Conservation (phyloP, 768 basidiomycete genomes). For the Hortiboletus campestris region DNA sequence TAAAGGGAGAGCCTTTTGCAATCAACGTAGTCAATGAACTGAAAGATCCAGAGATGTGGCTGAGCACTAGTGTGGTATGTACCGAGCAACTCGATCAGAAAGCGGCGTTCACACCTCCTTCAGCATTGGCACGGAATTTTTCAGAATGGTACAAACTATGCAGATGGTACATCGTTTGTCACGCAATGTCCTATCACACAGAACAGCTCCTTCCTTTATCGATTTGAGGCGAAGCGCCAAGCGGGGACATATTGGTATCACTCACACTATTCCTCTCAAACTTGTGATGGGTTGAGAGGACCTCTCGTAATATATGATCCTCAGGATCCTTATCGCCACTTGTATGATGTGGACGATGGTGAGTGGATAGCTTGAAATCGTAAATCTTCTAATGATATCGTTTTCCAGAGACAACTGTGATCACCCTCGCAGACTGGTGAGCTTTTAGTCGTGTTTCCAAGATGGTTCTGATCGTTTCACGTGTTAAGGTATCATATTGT, state of each 20-base stretch:
- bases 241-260: constrained; percentile 38
- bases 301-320: constrained; percentile 43
- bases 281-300: constrained; percentile 39
- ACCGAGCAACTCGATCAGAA: not conserved
- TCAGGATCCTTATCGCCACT: constrained; percentile 34
- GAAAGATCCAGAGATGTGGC: constrained; percentile 46
- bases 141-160: constrained; percentile 43
- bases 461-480: not conserved
- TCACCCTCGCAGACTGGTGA: constrained; percentile 28
- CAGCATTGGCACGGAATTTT: constrained; percentile 59
- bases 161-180: constrained; percentile 43
- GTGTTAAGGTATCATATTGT: constrained; percentile 21
- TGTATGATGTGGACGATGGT: constrained; percentile 50
- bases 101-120: not conserved
- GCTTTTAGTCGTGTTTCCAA: not conserved
- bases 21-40: constrained; percentile 48
- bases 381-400: not conserved
- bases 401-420: constrained; percentile 22
- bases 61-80: constrained; percentile 45
- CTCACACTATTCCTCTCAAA: constrained; percentile 38
- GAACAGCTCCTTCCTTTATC: constrained; percentile 25
- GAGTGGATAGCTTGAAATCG: not conserved
- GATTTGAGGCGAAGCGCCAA: constrained; percentile 21
- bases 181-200: constrained; percentile 34
- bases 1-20: constrained; percentile 38